These are phyloP conservation scores for Aspergillus arachidicola DNA, from an alignment of 2,329 filamentous ascomycete genomes.

Conservation along the genomic window DNA sequence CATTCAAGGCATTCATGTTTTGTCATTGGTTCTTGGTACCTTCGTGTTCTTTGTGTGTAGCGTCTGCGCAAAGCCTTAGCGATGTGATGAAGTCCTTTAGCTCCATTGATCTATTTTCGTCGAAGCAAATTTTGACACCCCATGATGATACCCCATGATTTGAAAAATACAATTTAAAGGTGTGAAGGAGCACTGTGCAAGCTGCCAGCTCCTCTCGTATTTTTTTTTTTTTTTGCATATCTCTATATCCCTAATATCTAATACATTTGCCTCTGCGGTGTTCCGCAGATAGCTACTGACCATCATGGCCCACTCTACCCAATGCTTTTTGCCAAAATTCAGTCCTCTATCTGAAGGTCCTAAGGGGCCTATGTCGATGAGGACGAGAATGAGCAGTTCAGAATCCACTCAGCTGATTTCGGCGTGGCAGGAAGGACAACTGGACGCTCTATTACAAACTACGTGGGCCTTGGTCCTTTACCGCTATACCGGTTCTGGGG, in stretches of 20 bases:
- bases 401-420: conserved; percentile 35
- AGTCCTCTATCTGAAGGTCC: conserved; percentile 30
- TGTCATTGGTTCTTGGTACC: conserved; percentile 11
- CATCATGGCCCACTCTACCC: conserved; percentile 31
- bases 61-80: conserved; percentile 8
- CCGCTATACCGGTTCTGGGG: conserved; percentile 50
- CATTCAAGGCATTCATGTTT: not conserved
- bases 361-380: conserved; percentile 40
- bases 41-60: conserved; percentile 8
- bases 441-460: conserved; percentile 39
- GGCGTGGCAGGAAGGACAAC: conserved; percentile 30
- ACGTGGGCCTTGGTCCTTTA: conserved; percentile 51
- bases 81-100: conserved; percentile 12
- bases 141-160: conserved; percentile 5
- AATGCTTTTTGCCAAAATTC: conserved; percentile 41
- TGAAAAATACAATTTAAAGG: conserved; percentile 15
- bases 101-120: conserved; percentile 18
- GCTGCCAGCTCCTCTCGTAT: not conserved
- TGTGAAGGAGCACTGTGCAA: conserved; percentile 7
- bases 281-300: conserved; percentile 11
- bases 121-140: conserved; percentile 5
- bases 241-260: not conserved
- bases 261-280: not conserved
- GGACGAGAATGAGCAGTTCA: conserved; percentile 32
- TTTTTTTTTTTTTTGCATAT: not conserved